A percentile compares a stretch with the other conserved stretches of the same genome.
Conservation (phyloP, 768 basidiomycete species). For the Russula abietina region DNA sequence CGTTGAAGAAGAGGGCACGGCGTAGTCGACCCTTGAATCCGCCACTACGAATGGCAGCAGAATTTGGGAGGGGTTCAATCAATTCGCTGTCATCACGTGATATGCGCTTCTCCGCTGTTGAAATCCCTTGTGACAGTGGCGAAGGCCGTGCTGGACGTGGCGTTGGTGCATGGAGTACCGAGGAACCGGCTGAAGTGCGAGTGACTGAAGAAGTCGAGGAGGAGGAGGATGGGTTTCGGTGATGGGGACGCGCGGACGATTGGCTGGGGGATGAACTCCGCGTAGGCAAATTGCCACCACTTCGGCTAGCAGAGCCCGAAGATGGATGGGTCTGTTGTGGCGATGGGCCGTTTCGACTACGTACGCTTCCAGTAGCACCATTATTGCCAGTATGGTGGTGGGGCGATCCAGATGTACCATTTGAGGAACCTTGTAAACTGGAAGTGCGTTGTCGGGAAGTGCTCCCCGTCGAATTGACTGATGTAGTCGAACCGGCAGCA, state of each 20-base stretch:
- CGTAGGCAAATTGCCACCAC: constrained; percentile 4
- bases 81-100: constrained; percentile 73
- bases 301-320: constrained; percentile 8
- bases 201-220: constrained; percentile 38
- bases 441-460: constrained; percentile 59
- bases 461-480: constrained; percentile 58
- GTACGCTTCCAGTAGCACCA: constrained; percentile 24
- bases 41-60: constrained; percentile 46
- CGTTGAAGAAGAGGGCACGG: constrained; percentile 64
- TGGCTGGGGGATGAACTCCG: constrained; percentile 24
- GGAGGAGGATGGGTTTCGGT: constrained; percentile 44
- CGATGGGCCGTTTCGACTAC: constrained; percentile 23
- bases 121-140: constrained; percentile 63
- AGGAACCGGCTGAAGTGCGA: constrained; percentile 33
- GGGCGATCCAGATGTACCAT: constrained; percentile 31
- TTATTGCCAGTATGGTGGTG: constrained; percentile 26
- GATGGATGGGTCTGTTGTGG: constrained; percentile 22
- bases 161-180: constrained; percentile 29
- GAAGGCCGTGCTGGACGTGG: constrained; percentile 43
- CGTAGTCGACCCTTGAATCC: constrained; percentile 76
- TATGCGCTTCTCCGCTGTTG: constrained; percentile 66
- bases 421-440: constrained; percentile 59
- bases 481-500: constrained; percentile 72
- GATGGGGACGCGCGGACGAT: constrained; percentile 34
- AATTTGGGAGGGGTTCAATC: constrained; percentile 32